A percentile compares a stretch with the other conserved stretches of the same genome.
phyloP scores from a whole-genome alignment of 306 rosid species.

The Casuarina glauca region DNA sequence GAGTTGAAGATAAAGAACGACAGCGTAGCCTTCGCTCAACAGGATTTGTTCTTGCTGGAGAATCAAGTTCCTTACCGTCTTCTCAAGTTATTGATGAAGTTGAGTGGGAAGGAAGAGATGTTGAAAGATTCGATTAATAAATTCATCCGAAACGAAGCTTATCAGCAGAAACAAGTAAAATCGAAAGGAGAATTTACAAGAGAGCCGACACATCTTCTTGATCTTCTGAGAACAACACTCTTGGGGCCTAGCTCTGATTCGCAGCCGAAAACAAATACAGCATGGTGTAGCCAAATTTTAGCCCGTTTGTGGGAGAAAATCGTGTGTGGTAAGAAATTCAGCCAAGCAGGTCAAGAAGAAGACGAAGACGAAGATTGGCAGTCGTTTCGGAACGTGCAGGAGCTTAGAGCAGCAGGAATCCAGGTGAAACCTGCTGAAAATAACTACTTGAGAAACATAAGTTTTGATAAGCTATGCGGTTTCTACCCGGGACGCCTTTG shows the following conservation, averaged over 20 bases:
- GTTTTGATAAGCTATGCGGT: neutral
- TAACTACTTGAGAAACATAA: neutral
- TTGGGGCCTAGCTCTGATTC: neutral
- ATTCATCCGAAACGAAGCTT: neutral
- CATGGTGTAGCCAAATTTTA: no score
- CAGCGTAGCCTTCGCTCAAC: neutral
- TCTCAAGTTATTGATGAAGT: constrained; percentile 12
- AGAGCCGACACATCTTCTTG: constrained; percentile 19
- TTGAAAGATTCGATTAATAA: fast-evolving
- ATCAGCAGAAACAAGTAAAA: neutral
- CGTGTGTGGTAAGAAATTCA: no score
- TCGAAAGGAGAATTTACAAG: no score
- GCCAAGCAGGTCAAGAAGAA: no score
- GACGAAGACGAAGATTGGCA: neutral
- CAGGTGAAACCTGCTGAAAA: neutral
- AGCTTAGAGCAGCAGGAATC: neutral
- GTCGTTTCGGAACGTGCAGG: neutral
- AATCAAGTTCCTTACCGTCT: constrained; percentile 29
- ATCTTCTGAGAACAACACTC: constrained; percentile 9
- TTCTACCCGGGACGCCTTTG: constrained; percentile 6
- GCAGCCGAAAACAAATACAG: no score
- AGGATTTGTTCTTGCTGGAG: constrained; percentile 35
- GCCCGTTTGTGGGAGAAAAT: no score
- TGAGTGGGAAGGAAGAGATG: fast-evolving
- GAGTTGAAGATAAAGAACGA: neutral